Evolutionary conservation across 371 early-diverging fungal species (phyloP).

Genomic region (Mortierella sp.): DNA sequence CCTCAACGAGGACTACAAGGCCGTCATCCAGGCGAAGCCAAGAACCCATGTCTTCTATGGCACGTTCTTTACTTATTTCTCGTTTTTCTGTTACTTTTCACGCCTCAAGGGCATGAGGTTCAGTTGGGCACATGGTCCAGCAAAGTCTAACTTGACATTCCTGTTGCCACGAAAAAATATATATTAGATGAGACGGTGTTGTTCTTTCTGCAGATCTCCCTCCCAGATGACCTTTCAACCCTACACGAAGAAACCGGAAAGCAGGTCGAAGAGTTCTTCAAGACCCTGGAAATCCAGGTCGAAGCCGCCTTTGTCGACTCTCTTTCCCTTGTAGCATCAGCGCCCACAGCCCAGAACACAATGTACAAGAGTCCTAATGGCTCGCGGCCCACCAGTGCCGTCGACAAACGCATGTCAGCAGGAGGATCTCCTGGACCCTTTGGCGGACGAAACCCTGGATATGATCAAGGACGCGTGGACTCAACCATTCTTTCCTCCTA

Average conservation of each 20-base stretch:
- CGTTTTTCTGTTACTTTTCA: neutral
- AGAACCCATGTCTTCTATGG: constrained; percentile 59
- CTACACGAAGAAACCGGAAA: constrained; percentile 46
- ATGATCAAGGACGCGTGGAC: constrained; percentile 49
- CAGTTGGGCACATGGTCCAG: neutral
- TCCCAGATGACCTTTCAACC: constrained; percentile 56
- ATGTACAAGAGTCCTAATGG: constrained; percentile 36
- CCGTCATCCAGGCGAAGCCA: constrained; percentile 50
- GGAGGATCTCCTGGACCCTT: constrained; percentile 35
- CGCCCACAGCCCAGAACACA: constrained; percentile 15
- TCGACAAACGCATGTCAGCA: constrained; percentile 32
- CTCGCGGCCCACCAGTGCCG: constrained; percentile 33
- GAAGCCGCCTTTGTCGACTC: constrained; percentile 70
- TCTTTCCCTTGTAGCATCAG: constrained; percentile 34
- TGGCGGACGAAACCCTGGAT: constrained; percentile 23
- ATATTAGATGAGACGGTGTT: constrained; percentile 55
- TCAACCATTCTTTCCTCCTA: constrained; percentile 70
- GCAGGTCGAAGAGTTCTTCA: constrained; percentile 61
- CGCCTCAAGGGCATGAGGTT: neutral
- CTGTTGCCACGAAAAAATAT: neutral
- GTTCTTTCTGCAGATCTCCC: constrained; percentile 53
- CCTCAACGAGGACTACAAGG: constrained; percentile 50
- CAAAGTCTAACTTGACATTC: neutral
- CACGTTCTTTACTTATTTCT: constrained; percentile 10
- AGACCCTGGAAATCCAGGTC: constrained; percentile 71